These are phyloP conservation scores for Rhodotorula sp. DNA, from an alignment of 1,284 basidiomycete genomes.

Conservation along the genomic window DNA sequence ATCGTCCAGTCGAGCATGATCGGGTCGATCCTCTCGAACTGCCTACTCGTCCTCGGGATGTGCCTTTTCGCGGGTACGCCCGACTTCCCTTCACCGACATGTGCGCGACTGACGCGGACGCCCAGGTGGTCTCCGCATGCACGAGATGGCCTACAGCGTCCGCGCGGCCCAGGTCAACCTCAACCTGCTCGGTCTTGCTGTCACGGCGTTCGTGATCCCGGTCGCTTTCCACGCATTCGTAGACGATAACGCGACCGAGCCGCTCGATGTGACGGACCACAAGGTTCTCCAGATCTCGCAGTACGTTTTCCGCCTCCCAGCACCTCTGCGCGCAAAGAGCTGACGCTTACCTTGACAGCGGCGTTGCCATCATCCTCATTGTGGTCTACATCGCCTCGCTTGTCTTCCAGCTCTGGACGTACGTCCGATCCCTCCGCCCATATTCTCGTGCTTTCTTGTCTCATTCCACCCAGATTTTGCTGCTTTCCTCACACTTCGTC, in stretches of 20 bases:
- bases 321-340: too few relatives aligned
- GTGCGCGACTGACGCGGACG: not conserved
- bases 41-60: slow-evolving; percentile 82
- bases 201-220: slow-evolving; percentile 67
- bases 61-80: slow-evolving; percentile 71
- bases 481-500: not conserved
- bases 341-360: slow-evolving; percentile 40
- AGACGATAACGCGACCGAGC: slow-evolving; percentile 13
- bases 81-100: slow-evolving; percentile 58
- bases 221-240: slow-evolving; percentile 62
- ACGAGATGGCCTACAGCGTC: slow-evolving; percentile 64
- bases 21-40: slow-evolving; percentile 85
- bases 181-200: slow-evolving; percentile 72
- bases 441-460: too few relatives aligned
- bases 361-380: slow-evolving; percentile 61
- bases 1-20: slow-evolving; percentile 66
- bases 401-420: slow-evolving; percentile 60
- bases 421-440: slow-evolving; percentile 52
- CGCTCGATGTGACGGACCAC: slow-evolving; percentile 47
- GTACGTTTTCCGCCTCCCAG: not conserved
- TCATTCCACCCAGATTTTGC: too few relatives aligned
- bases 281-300: slow-evolving; percentile 54
- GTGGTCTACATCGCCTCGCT: slow-evolving; percentile 57
- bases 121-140: slow-evolving; percentile 36
- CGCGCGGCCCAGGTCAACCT: slow-evolving; percentile 78